Percentiles rank a stretch among this genome's conserved stretches.
Evolutionary conservation across 352 stramenopile genomes (phyloP).

Genomic region (Globisporangium emineosum): DNA sequence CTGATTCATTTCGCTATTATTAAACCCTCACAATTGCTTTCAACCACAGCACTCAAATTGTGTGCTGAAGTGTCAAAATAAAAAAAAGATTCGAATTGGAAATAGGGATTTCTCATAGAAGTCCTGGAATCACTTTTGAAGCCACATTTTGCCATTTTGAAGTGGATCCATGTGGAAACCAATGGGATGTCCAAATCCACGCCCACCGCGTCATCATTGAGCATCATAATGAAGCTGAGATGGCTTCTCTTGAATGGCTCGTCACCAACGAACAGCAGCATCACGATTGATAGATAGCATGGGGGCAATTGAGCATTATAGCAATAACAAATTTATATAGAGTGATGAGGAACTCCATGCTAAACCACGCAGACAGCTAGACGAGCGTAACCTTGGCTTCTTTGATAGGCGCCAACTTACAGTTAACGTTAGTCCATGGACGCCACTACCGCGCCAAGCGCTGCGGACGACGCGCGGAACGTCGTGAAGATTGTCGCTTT

Average conservation of each 20-base stretch:
- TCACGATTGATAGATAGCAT: too few species aligned
- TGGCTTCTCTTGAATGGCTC: background rate
- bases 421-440: conserved; percentile 54
- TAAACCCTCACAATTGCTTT: background rate
- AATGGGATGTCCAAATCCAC: background rate
- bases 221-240: background rate
- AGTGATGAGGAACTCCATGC: background rate
- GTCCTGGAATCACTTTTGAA: background rate
- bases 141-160: background rate
- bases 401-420: background rate
- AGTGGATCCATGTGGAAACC: background rate
- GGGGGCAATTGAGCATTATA: background rate
- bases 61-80: background rate
- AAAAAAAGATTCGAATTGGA: background rate
- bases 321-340: conserved; percentile 2
- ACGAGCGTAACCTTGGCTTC: background rate
- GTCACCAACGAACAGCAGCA: background rate
- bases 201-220: background rate
- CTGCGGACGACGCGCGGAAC: conserved; percentile 63
- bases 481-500: conserved; percentile 72
- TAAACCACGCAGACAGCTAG: background rate
- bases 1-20: background rate
- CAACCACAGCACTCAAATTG: background rate
- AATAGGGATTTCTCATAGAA: background rate
- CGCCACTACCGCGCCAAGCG: conserved; percentile 58